Conservation (phyloP, 2,329 filamentous ascomycete species). For the Onygenales sp. region DNA sequence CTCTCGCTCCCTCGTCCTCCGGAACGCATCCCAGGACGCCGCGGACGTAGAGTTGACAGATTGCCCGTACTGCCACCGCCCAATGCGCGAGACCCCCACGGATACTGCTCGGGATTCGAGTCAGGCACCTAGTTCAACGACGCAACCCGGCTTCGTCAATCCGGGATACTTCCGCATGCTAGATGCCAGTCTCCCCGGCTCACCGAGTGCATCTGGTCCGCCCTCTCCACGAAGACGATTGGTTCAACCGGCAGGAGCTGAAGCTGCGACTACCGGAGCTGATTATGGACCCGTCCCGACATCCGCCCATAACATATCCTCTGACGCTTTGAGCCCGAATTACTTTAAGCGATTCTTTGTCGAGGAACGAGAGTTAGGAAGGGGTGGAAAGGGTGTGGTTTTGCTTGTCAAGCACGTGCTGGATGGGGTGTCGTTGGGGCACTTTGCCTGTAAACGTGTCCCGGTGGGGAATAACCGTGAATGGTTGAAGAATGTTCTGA, state of each 20-base stretch:
- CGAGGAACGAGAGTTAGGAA: conserved; percentile 74
- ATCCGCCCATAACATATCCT: conserved; percentile 54
- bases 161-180: conserved; percentile 96
- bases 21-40: conserved; percentile 43
- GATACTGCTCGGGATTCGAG: conserved; percentile 30
- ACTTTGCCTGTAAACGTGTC: conserved; percentile 94
- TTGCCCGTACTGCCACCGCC: conserved; percentile 86
- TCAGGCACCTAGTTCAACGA: conserved; percentile 19
- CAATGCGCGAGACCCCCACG: conserved; percentile 42
- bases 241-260: conserved; percentile 35
- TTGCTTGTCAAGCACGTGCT: conserved; percentile 87
- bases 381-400: conserved; percentile 90
- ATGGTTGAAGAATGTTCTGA: conserved; percentile 88
- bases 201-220: conserved; percentile 17
- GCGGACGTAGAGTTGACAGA: conserved; percentile 52
- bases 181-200: conserved; percentile 44
- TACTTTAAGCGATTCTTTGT: conserved; percentile 93
- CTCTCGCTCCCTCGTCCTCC: conserved; percentile 76
- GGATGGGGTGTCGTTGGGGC: conserved; percentile 76
- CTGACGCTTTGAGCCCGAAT: conserved; percentile 77
- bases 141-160: conserved; percentile 63
- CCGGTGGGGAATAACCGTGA: conserved; percentile 90
- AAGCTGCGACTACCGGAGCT: conserved; percentile 1
- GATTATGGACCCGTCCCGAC: conserved; percentile 28
- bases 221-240: conserved; percentile 42